Evolutionary conservation across 2,329 filamentous ascomycete genomes (phyloP).

Genomic region (Diplodia scrobiculata): DNA sequence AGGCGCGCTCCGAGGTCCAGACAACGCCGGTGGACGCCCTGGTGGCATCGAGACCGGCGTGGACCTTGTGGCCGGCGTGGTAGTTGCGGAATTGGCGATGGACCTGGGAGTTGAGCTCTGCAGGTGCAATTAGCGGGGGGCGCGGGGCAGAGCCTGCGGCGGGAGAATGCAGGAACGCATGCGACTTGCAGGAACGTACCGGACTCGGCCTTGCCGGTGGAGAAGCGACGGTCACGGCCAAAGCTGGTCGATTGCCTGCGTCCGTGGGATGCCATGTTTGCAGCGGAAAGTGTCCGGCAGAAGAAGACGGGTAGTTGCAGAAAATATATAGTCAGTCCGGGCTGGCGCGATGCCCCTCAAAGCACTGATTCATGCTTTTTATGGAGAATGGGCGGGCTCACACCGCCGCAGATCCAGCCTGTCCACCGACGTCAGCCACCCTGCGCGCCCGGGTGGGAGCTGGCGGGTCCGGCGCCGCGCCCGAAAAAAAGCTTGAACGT

Average conservation of each 20-base stretch:
- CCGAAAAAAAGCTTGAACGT: constrained; percentile 20
- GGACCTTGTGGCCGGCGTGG: constrained; percentile 86
- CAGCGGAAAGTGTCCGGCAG: constrained; percentile 3
- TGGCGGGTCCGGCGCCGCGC: constrained; percentile 13
- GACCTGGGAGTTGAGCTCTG: constrained; percentile 79
- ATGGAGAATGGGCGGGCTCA: constrained; percentile 4
- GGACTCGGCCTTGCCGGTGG: constrained; percentile 27
- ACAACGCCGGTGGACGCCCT: constrained; percentile 91
- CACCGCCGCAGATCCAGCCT: constrained; percentile 23
- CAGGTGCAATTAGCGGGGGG: background rate
- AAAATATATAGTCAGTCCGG: constrained; percentile 15
- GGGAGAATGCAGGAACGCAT: constrained; percentile 13
- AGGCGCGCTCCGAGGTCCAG: constrained; percentile 85
- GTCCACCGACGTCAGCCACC: constrained; percentile 23
- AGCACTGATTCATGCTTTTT: constrained; percentile 25
- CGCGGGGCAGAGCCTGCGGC: background rate
- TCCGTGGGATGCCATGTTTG: constrained; percentile 14
- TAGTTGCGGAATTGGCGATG: constrained; percentile 87
- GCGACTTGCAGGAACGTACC: background rate
- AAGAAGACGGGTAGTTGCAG: background rate
- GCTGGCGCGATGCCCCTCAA: constrained; percentile 7
- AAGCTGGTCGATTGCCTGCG: constrained; percentile 27
- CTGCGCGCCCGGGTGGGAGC: constrained; percentile 15
- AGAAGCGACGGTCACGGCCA: constrained; percentile 28
- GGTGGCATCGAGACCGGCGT: constrained; percentile 85